Evolutionary conservation across 176 grass and related monocot genomes (phyloP).

Genomic region (Zea luxurians): DNA sequence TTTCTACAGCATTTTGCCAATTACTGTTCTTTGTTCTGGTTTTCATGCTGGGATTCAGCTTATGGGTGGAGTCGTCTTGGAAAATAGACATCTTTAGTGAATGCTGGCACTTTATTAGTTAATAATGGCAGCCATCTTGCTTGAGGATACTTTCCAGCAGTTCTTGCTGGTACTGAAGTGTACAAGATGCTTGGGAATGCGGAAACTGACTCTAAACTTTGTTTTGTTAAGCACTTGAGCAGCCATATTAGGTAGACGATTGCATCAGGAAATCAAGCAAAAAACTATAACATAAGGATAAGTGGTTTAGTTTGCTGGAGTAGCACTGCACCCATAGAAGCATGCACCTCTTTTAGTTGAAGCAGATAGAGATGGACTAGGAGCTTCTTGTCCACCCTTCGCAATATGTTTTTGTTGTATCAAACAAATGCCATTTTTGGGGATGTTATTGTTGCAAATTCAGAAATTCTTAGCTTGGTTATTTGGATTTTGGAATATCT

Average conservation of each 20-base stretch:
- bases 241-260: not conserved
- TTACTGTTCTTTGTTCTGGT: slow-evolving; percentile 17
- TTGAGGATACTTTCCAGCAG: not conserved
- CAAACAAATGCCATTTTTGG: slow-evolving; percentile 2
- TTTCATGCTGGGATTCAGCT: slow-evolving; percentile 4
- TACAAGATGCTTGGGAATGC: not conserved
- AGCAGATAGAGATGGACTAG: not conserved
- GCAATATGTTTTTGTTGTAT: not conserved
- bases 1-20: not conserved
- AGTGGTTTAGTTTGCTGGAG: not conserved
- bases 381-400: not conserved
- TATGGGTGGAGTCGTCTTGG: not conserved
- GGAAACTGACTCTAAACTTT: not conserved
- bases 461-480: not conserved
- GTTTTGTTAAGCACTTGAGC: not conserved
- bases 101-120: not conserved
- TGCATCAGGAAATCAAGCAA: not conserved
- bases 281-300: not conserved
- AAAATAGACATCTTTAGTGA: not conserved
- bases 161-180: slow-evolving; percentile 4
- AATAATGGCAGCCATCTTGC: not conserved
- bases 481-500: not conserved
- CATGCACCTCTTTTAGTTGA: not conserved
- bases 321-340: not conserved
- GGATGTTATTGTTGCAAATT: not conserved